Base-by-base conservation (phyloP, 495 filamentous ascomycete species). In the Articulospora tetracladia region DNA sequence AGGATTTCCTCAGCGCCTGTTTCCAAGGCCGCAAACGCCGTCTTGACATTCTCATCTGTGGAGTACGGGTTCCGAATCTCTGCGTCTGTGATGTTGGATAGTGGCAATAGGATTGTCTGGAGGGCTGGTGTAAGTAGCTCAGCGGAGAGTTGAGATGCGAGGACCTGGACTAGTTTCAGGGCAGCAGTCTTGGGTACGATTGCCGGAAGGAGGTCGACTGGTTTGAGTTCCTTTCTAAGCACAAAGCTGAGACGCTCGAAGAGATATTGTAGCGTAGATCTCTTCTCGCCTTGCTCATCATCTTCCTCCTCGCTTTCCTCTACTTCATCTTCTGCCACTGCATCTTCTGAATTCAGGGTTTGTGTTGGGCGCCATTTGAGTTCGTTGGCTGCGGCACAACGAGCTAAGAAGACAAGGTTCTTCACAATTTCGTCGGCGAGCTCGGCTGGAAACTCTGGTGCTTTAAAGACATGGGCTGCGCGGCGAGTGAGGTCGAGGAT, bases 11-110 rank as follows among this genome's bases (percentile, higher is more conserved):
- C 81, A 19, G 86, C 86, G 53, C 85, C 87, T 20, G 80, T 75
- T 44, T 86, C 81, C 19, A 98, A 76, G 2, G 76, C 69, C 66
- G 88, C 86, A 73, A 89, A 86, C 1, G 78, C 76, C 20, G 83
- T 77, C 62, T 79, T 84, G 79, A 92, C 94, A 0, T 70, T 70
- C 44, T 83, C 76, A 67, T 93, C 86, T 7, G 74, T 71, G 19
- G 86, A 89, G 56, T 83, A 83, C 0, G 88, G 87, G 1, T 79
- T 73, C 0, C 86, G 82, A 39, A 93, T 92, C 0, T 84, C 81
- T 15, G 89, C 75, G 65, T 97, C 92, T 0, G 90, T 93, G 47
- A 97, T 72, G 67, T 93, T 88, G 68, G 92, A 85, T 19, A 97
- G 79, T 17, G 94, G 91, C 23, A 87, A 81, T 4, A 98, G 80